Evolutionary conservation across 1,284 basidiomycete genomes (phyloP).

Genomic region (Cryptococcus amylolentus): DNA sequence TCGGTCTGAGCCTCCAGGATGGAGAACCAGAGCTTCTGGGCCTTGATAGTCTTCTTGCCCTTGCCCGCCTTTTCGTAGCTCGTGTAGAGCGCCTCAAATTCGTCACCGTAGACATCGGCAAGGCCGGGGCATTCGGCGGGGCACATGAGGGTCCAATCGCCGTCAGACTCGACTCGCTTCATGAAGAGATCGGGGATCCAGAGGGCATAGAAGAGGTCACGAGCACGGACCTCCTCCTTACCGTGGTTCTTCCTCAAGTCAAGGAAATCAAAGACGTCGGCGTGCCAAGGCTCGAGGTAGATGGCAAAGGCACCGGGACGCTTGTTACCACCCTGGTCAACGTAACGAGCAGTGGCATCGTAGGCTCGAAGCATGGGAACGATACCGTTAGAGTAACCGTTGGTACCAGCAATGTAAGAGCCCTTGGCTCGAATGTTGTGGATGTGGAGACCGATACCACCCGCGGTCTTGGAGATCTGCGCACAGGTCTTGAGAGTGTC

Average conservation of each 20-base stretch:
- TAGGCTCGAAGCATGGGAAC: conserved; percentile 98
- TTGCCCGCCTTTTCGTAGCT: conserved; percentile 90
- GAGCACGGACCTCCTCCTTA: conserved; percentile 95
- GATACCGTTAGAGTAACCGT: conserved; percentile 98
- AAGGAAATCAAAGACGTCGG: conserved; percentile 96
- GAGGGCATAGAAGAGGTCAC: conserved; percentile 97
- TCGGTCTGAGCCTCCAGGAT: conserved; percentile 97
- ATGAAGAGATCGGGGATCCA: conserved; percentile 99
- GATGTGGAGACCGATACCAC: conserved; percentile 94
- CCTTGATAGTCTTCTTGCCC: conserved; percentile 78
- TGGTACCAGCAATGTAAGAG: conserved; percentile 65
- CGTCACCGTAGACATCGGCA: conserved; percentile 76
- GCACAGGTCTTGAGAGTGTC: conserved; percentile 98
- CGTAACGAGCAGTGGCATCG: conserved; percentile 97
- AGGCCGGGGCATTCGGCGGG: conserved; percentile 93
- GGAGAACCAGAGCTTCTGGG: conserved; percentile 99
- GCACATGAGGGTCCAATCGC: conserved; percentile 95
- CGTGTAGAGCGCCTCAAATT: conserved; percentile 87
- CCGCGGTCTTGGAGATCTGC: conserved; percentile 99
- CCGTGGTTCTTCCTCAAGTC: conserved; percentile 99
- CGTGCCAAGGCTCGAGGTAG: conserved; percentile 97
- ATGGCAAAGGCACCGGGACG: conserved; percentile 98
- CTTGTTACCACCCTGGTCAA: conserved; percentile 99
- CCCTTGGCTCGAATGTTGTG: conserved; percentile 97
- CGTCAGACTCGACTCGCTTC: conserved; percentile 85